Evolutionary conservation across 1,284 basidiomycete genomes (phyloP).

Genomic region (Cutaneotrichosporon daszewskae): DNA sequence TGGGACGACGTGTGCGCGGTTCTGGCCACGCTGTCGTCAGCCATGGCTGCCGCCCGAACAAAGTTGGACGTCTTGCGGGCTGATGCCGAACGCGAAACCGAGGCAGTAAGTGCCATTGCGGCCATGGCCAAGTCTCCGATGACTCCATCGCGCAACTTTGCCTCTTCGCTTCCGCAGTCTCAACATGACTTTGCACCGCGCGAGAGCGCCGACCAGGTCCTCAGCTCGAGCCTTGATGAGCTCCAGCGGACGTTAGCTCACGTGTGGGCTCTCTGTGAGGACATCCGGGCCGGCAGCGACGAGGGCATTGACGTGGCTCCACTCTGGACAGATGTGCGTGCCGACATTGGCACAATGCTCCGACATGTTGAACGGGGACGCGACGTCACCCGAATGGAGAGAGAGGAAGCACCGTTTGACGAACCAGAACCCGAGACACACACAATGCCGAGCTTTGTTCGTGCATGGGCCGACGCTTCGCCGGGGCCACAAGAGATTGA

Average conservation of each 20-base stretch:
- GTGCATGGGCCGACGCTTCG: constrained; percentile 18
- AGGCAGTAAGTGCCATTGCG: not conserved
- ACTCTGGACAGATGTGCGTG: constrained; percentile 14
- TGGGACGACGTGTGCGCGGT: constrained; percentile 25
- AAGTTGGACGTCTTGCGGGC: constrained; percentile 17
- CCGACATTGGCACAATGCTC: constrained; percentile 16
- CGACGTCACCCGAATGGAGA: not conserved
- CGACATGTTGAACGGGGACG: constrained; percentile 16
- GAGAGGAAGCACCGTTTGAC: no score
- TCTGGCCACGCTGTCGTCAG: constrained; percentile 16
- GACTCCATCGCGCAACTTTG: no score
- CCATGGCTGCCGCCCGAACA: constrained; percentile 17
- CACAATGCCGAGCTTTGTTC: constrained; percentile 23
- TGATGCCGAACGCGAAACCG: constrained; percentile 14
- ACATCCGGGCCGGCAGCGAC: constrained; percentile 5
- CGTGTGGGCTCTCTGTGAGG: constrained; percentile 13
- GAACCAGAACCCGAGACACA: constrained; percentile 3
- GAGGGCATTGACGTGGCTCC: constrained; percentile 1
- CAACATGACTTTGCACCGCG: constrained; percentile 12
- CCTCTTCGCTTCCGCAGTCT: no score
- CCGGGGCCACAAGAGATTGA: constrained; percentile 10
- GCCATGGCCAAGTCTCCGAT: not conserved
- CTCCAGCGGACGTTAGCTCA: constrained; percentile 15
- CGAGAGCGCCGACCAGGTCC: constrained; percentile 8
- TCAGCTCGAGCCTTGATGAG: constrained; percentile 13